phyloP scores from a whole-genome alignment of 2,329 filamentous ascomycete genomes.

The Diaporthe batatas region DNA sequence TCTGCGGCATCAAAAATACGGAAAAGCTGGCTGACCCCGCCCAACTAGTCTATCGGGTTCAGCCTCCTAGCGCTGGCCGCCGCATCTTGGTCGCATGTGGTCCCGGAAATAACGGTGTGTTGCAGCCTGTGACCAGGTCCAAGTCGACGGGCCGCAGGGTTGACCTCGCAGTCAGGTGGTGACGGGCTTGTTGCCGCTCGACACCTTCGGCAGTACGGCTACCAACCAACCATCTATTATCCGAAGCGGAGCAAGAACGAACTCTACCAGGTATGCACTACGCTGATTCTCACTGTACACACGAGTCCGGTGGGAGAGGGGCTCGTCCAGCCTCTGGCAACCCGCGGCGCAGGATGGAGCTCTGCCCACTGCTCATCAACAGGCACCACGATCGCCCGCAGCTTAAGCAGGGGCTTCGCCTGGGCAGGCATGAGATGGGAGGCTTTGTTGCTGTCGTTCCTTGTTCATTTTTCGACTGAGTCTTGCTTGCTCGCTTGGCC shows the following conservation, averaged over 20 bases:
- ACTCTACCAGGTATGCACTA: slow-evolving; percentile 78
- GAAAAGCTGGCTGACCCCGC: not conserved
- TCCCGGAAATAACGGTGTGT: slow-evolving; percentile 78
- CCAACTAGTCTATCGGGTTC: slow-evolving; percentile 82
- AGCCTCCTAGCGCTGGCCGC: slow-evolving; percentile 78
- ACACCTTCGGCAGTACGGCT: slow-evolving; percentile 92
- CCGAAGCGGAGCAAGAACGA: slow-evolving; percentile 93
- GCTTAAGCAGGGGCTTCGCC: not conserved
- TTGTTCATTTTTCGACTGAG: slow-evolving; percentile 39
- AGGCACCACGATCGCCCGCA: not conserved
- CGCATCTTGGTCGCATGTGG: slow-evolving; percentile 91
- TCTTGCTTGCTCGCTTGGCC: slow-evolving; percentile 41
- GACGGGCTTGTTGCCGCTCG: slow-evolving; percentile 95
- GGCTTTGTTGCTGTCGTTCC: slow-evolving; percentile 15
- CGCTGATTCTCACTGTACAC: not conserved
- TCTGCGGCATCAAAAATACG: not conserved
- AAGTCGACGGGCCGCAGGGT: slow-evolving; percentile 30
- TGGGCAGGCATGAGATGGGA: not conserved
- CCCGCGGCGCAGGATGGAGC: not conserved
- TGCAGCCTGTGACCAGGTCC: not conserved
- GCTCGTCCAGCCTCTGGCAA: not conserved
- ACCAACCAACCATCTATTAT: slow-evolving; percentile 89
- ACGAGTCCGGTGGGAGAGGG: too few species aligned
- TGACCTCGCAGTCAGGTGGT: slow-evolving; percentile 72
- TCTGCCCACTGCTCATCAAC: not conserved